A percentile compares a stretch with the other conserved stretches of the same genome.
phyloP scores from a whole-genome alignment of 805 yeast species.

The Metschnikowia koreensis region DNA sequence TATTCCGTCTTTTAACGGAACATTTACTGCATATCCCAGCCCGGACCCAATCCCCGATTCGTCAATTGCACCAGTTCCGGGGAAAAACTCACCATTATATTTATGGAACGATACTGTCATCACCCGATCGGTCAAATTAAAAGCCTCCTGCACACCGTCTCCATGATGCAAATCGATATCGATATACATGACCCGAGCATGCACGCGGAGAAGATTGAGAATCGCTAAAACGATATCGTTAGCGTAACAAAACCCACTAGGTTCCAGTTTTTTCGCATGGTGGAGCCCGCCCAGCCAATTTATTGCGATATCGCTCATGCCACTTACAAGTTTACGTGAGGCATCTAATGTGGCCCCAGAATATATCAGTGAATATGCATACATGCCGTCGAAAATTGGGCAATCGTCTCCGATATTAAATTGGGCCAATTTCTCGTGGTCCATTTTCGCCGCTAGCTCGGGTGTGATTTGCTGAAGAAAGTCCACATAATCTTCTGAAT shows the following conservation, averaged over 20 bases:
- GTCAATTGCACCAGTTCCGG: constrained; percentile 92
- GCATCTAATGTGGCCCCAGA: constrained; percentile 96
- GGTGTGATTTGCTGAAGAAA: constrained; percentile 78
- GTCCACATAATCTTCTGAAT: constrained; percentile 80
- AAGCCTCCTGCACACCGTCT: constrained; percentile 97
- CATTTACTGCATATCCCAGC: constrained; percentile 81
- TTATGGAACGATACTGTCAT: constrained; percentile 97
- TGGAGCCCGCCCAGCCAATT: constrained; percentile 97
- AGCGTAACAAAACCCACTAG: constrained; percentile 92
- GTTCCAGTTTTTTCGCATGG: constrained; percentile 93
- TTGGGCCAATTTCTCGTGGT: constrained; percentile 54
- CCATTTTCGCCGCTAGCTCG: constrained; percentile 59
- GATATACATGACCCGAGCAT: constrained; percentile 88
- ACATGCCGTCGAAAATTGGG: constrained; percentile 93
- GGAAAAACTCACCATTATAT: constrained; percentile 91
- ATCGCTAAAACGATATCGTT: constrained; percentile 92
- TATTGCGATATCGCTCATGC: constrained; percentile 89
- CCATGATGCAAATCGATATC: constrained; percentile 97
- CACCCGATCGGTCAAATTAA: constrained; percentile 89
- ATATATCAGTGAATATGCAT: constrained; percentile 82
- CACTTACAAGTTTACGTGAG: constrained; percentile 77
- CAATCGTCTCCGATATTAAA: constrained; percentile 94
- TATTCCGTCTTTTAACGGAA: constrained; percentile 92
- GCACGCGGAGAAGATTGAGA: constrained; percentile 78
- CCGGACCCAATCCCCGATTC: constrained; percentile 91